Evolutionary conservation across 805 yeast species (phyloP), one percentile per base, ranked within the genome.

Genomic region (Yarrowia porcina): DNA sequence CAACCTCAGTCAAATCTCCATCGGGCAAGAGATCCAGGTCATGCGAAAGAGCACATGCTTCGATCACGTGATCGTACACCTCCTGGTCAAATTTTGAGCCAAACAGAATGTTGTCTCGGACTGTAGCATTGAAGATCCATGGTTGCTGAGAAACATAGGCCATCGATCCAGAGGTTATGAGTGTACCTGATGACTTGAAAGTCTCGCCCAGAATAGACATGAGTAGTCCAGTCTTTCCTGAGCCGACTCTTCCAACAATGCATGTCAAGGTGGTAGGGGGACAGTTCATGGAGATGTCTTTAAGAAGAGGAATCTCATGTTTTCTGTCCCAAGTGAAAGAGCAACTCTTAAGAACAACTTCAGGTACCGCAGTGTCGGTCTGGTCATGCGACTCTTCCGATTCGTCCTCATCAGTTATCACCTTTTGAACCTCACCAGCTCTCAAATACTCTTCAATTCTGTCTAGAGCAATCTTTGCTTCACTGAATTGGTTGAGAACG

Each of bases 391-490:
- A 38, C 25, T 38, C 42, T 3, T 9, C n/a, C 17, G 20, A 6
- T 2, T 9, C 38, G 7, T 62, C 52, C 6, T 67, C 35, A 10
- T 15, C 47, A 13, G 66, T 64, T 4, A 82, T 79, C 66, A 75
- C 2, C 69, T 69, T 12, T 69, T 67, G 72, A 33, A 71, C 71
- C 67, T 79, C 79, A 30, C 77, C 77, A 27, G 79, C 76, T 54
- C 80, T 77, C 71, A 93, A 80, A 71, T 90, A 93, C 30, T 83
- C 86, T 65, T 80, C 82, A 61, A 93, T 86, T 81, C 98, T 88
- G 72, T 89, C 93, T 60, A 92, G 73, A 0, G 97, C 90, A 27
- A 92, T 97, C 74, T 88, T 89, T 9, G 96, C 87, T 72, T 91
- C 97, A 64, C 90, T 86, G 41, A 87, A 88, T 69, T 82, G 84